These are phyloP conservation scores for Baudoinia panamericana DNA, from an alignment of 495 filamentous ascomycete genomes.

Conservation along the genomic window DNA sequence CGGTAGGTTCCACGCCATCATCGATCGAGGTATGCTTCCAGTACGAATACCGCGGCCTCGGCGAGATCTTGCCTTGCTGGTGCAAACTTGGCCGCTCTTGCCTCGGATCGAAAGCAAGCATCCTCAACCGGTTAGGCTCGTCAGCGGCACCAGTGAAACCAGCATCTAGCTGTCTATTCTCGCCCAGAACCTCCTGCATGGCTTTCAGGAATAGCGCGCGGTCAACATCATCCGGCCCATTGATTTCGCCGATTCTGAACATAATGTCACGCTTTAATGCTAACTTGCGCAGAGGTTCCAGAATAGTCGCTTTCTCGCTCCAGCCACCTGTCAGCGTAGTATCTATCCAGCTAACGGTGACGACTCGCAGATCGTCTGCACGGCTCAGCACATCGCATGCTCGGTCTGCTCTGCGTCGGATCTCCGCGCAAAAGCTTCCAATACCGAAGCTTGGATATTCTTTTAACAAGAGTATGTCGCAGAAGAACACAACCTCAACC, in stretches of 20 bases:
- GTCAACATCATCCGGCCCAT: slow-evolving; percentile 13
- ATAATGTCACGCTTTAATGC: neutral
- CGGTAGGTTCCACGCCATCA: too few species aligned
- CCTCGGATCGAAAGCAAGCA: slow-evolving; percentile 14
- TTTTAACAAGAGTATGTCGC: slow-evolving; percentile 17
- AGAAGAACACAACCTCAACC: slow-evolving; percentile 22
- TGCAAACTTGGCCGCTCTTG: slow-evolving; percentile 3
- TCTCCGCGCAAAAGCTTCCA: slow-evolving; percentile 9
- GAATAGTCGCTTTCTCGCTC: slow-evolving; percentile 10
- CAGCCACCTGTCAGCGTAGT: slow-evolving; percentile 13
- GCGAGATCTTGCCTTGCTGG: too few species aligned
- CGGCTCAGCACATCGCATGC: slow-evolving; percentile 12
- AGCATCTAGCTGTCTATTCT: neutral
- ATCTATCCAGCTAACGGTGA: slow-evolving; percentile 21
- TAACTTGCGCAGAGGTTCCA: slow-evolving; percentile 10
- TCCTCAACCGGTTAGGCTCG: slow-evolving; percentile 5
- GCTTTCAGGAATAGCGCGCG: slow-evolving; percentile 11
- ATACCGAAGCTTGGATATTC: slow-evolving; percentile 19
- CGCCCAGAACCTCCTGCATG: slow-evolving; percentile 9
- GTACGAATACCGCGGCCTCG: too few species aligned
- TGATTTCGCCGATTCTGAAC: slow-evolving; percentile 16
- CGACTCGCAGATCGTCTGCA: slow-evolving; percentile 6
- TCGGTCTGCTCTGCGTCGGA: slow-evolving; percentile 10
- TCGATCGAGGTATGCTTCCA: too few species aligned
- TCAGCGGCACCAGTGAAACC: neutral